Base-by-base conservation (phyloP, 495 filamentous ascomycete genomes). In the Neurospora intermedia region DNA sequence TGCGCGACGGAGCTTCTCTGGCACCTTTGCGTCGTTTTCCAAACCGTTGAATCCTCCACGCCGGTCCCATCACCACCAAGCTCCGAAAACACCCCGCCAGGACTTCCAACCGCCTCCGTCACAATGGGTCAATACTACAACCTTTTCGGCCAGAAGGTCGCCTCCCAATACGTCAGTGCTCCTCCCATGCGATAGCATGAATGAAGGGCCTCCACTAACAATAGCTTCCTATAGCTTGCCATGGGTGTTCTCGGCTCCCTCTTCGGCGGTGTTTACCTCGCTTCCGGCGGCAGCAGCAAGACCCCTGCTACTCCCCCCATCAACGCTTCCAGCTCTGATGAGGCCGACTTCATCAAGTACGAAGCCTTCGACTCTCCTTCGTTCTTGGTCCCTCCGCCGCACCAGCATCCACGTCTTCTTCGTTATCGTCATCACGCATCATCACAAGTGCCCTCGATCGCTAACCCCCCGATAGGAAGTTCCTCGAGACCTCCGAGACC, bases 291-390 rank as follows among this genome's bases (percentile, higher is more conserved):
- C 76, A 84, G 87, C 77, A 88, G 88, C 82, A 89, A 90, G 83
- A 83, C 89, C 82, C 76, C 87, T 71, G 82, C 81, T 79, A 87
- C 88, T 73, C 95, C 95, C 72, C 92, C 93, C 39, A 93, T 97
- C 86, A 91, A 94, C 82, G 94, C 95, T 62, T 84, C 85, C 73
- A 94, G 90, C 85, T 91, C 93, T 80, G 95, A 98, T 80, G 95
- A 99, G 88, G 94, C 96, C 86, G 90, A 91, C 77, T 99, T 98
- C 85, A 96, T 99, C 87, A 93, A 97, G 95, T 98, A 89, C 81
- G 92, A 43, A n/a, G 54, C 72, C 75, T 71, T 43, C 72, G 40
- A 6, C 16, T 5, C 23, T 8, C 16, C n/a, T 27, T 23, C 69
- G 43, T 75, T 39, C 75, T 69, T 70, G 70, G 38, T 35, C 70